phyloP scores from a whole-genome alignment of 345 rosid species.

The Anacardium occidentale region DNA sequence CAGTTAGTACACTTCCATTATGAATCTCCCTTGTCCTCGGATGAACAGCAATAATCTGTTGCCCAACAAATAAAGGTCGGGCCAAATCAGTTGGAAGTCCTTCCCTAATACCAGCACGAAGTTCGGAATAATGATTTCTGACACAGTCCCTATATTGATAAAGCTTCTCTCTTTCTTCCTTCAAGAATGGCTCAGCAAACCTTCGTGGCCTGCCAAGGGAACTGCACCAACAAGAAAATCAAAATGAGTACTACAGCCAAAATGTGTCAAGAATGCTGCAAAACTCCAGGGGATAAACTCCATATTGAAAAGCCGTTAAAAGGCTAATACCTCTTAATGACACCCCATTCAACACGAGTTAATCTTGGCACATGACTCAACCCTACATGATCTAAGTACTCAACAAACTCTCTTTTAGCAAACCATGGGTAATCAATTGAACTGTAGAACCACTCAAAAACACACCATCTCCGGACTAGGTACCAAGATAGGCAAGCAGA shows the following conservation, averaged over 20 bases:
- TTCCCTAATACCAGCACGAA: constrained; percentile 59
- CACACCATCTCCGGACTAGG: constrained; percentile 65
- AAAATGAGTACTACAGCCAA: constrained; percentile 7
- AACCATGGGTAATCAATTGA: constrained; percentile 93
- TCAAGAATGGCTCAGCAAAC: constrained; percentile 70
- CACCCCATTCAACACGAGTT: constrained; percentile 93
- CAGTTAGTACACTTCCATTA: constrained; percentile 70
- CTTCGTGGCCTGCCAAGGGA: constrained; percentile 87
- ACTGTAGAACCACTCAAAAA: constrained; percentile 77
- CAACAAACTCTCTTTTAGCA: constrained; percentile 80
- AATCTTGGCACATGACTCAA: constrained; percentile 79
- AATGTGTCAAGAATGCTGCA: neutral
- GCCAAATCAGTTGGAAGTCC: constrained; percentile 87
- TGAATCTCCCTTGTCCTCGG: constrained; percentile 68
- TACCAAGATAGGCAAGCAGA: constrained; percentile 51
- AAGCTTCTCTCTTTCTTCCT: constrained; percentile 83
- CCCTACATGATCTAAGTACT: constrained; percentile 83
- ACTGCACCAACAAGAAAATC: constrained; percentile 40
- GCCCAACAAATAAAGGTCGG: constrained; percentile 72
- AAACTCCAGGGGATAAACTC: neutral
- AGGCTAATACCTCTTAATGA: constrained; percentile 58
- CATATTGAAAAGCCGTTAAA: constrained; percentile 20
- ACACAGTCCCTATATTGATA: constrained; percentile 69
- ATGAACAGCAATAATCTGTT: constrained; percentile 63
- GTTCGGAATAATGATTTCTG: constrained; percentile 69